These are phyloP conservation scores for Massariosphaeria phaeospora DNA, from an alignment of 495 filamentous ascomycete genomes.

Conservation along the genomic window DNA sequence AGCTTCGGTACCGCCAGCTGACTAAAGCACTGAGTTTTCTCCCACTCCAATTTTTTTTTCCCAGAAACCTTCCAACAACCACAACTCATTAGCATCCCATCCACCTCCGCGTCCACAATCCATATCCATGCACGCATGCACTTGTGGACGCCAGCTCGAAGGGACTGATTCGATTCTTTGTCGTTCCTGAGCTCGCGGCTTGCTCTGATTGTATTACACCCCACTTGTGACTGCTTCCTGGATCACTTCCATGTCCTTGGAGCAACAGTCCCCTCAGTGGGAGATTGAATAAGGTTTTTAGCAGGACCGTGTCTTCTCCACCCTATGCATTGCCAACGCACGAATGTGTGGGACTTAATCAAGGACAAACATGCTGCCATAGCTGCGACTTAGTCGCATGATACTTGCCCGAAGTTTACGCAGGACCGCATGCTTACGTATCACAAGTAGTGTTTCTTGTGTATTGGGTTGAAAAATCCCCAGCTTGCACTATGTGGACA, in stretches of 20 bases:
- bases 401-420: too few species aligned
- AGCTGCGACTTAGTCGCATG: neutral
- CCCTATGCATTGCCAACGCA: conserved; percentile 27
- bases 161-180: neutral
- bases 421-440: too few species aligned
- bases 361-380: conserved; percentile 30
- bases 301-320: conserved; percentile 38
- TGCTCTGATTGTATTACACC: conserved; percentile 1
- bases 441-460: too few species aligned
- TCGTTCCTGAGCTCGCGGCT: neutral
- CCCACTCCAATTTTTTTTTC: conserved; percentile 1
- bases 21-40: neutral
- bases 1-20: conserved; percentile 4
- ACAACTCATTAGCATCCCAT: too few species aligned
- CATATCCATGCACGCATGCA: too few species aligned
- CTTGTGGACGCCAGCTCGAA: neutral
- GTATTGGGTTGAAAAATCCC: too few species aligned
- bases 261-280: conserved; percentile 32
- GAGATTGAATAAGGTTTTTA: conserved; percentile 36
- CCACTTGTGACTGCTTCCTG: conserved; percentile 36
- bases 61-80: neutral
- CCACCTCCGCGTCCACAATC: neutral
- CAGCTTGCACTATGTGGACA: too few species aligned
- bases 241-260: conserved; percentile 27
- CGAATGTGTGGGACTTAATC: conserved; percentile 29